Percentiles rank a stretch among this genome's conserved stretches.
phyloP scores from a whole-genome alignment of 1,139 yeast species.

The Scheffersomyces quercinus region DNA sequence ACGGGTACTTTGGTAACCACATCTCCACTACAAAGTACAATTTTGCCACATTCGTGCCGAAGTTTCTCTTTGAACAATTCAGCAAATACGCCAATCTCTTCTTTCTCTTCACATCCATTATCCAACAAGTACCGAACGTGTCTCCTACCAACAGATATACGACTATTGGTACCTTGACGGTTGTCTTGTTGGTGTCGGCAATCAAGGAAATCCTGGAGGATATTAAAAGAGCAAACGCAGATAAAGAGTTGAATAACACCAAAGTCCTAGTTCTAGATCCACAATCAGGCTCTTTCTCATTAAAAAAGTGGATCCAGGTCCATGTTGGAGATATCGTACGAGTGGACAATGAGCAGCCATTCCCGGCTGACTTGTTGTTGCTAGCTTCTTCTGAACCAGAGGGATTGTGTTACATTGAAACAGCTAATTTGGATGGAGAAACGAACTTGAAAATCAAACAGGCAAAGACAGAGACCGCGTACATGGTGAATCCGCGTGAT shows the following conservation, averaged over 20 bases:
- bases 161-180: conserved; percentile 84
- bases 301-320: conserved; percentile 82
- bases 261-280: conserved; percentile 69
- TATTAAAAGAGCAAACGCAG: conserved; percentile 83
- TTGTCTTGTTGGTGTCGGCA: conserved; percentile 88
- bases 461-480: conserved; percentile 75
- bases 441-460: conserved; percentile 95
- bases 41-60: conserved; percentile 88
- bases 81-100: conserved; percentile 96
- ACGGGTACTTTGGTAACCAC: conserved; percentile 75
- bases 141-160: conserved; percentile 96
- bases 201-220: conserved; percentile 91
- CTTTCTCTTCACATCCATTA: conserved; percentile 86
- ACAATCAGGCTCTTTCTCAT: conserved; percentile 57
- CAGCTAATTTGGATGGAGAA: conserved; percentile 97
- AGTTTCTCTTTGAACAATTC: conserved; percentile 93
- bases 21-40: conserved; percentile 97
- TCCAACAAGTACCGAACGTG: conserved; percentile 96
- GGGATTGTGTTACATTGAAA: conserved; percentile 95
- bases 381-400: conserved; percentile 95
- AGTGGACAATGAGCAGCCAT: conserved; percentile 83
- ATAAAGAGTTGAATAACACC: conserved; percentile 84
- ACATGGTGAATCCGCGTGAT: conserved; percentile 67
- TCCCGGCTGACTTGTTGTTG: conserved; percentile 90
- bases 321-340: conserved; percentile 89